Base-by-base conservation (phyloP, 1,284 basidiomycete genomes). In the Fomitopsis betulina region DNA sequence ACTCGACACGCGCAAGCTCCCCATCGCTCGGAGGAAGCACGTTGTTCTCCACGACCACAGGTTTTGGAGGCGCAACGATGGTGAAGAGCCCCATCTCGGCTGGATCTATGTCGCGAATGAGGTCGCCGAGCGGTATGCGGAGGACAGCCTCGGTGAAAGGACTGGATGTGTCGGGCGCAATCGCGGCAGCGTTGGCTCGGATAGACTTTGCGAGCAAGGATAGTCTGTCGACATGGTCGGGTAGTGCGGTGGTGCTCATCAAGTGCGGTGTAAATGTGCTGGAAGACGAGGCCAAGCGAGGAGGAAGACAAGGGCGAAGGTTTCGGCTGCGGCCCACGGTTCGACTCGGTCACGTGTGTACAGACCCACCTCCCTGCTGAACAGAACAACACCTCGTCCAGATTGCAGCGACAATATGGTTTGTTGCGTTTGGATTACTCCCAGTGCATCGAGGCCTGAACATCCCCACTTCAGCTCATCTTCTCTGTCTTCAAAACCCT, bases 401-500 rank as follows among this genome's bases (percentile, higher is more conserved):
- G 3, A 15, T 9, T 9, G 35, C 13, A 3, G 35, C 13, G 9
- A 37, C 13, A 37, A 37, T n/a, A n/a, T 37, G 35, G 35, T 37
- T 12, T 15, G 35, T 15, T 37, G 3, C 13, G 0, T 15, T 12
- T 9, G 0, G 35, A 37, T 37, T 4, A 0, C 8, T 1, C 39
- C 10, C 7, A 2, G 3, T 42, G 2, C 2, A n/a, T 10, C 19
- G n/a, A 47, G 6, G 3, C 25, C 13, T 47, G 15, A 10, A 7
- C 25, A 8, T 13, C 25, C 5, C 27, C 3, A 4, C 23, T 30
- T 37, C 25, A 96, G 94, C 86, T 96, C 67, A 96, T 96, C 68
- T 96, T 96, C 76, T 96, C 94, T 52, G 95, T 98, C 47, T 99
- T 99, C 89, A 99, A 99, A 79, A 99, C 96, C 15, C 86, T 99